Evolutionary conservation across 2,329 filamentous ascomycete genomes (phyloP), one percentile per base, ranked within the genome.

Genomic region (Fusarium mundagurra): DNA sequence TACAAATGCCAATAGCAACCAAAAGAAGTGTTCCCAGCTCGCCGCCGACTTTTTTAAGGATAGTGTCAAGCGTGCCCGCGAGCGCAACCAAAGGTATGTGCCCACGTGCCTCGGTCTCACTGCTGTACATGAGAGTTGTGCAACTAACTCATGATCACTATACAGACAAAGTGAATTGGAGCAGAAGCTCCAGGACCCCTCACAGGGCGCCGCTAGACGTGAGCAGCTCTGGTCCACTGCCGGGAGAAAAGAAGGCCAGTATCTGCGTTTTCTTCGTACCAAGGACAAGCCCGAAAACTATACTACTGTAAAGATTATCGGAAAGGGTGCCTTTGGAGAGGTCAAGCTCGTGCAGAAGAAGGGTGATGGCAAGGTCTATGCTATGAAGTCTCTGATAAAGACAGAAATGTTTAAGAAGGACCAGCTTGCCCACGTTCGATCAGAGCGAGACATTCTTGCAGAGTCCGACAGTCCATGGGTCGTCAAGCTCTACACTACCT

Each of bases 391-490:
- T 51, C 88, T 99, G 76, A 94, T 99, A 84, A 99, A 99, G 88
- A 95, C 94, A 55, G 96, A 99, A 84, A 99, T 99, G 96, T 98
- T 98, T 87, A 98, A 98, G 86, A 98, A 98, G 85, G 96, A 99
- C 81, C 96, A 99, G 83, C 87, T 99, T 70, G 96, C 96, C 24
- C 96, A 99, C 85, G 96, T 99, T 69, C 95, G 97, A 74, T 95
- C 96, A 61, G 96, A 99, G 86, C 92, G 96, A 88, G 96, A 99
- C 83, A 98, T 99, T 77, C 87, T 99, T 73, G 96, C 96, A 72
- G 97, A 99, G 83, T 97, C 96, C n/a, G 96, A 99, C 88, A 98
- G 96, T 81, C 96, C 96, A 10, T 99, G 96, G 96, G 94, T 99
- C 22, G 96, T 99, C 79, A 99, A 98, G 88, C 91, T 99, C 72